Evolutionary conservation across 257 asterid genomes (phyloP).

Genomic region (Fraxinus americana): DNA sequence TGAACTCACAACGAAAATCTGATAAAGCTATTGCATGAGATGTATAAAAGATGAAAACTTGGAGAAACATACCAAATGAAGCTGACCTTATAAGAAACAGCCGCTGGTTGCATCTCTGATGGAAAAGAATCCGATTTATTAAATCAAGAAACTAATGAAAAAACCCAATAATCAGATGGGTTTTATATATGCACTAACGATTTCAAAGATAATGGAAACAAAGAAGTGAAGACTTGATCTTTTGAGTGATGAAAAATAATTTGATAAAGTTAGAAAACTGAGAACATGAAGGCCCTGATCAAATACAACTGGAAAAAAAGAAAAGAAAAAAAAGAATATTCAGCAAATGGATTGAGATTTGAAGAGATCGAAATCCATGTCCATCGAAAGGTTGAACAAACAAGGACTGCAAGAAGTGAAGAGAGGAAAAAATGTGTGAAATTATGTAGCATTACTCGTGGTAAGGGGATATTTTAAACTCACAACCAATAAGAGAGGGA

Average conservation of each 20-base stretch:
- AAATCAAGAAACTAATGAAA: constrained; percentile 27
- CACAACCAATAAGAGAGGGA: not conserved
- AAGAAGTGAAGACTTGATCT: constrained; percentile 26
- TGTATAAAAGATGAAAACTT: constrained; percentile 1
- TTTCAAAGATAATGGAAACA: constrained; percentile 30
- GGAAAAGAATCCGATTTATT: constrained; percentile 21
- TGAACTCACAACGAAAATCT: constrained; percentile 14
- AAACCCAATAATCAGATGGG: constrained; percentile 33
- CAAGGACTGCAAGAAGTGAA: constrained; percentile 32
- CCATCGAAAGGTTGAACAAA: constrained; percentile 29
- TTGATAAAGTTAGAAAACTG: constrained; percentile 34
- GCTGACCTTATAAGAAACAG: constrained; percentile 41
- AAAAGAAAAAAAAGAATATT: constrained; percentile 14
- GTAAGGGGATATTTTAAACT: constrained; percentile 31
- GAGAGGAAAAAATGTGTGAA: constrained; percentile 25
- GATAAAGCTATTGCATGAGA: constrained; percentile 11
- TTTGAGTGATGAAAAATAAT: constrained; percentile 21
- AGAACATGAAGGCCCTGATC: constrained; percentile 15
- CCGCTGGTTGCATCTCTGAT: constrained; percentile 44
- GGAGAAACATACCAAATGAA: constrained; percentile 51
- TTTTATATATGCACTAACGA: constrained; percentile 33
- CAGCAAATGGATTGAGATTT: constrained; percentile 40
- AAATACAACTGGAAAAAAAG: constrained; percentile 9
- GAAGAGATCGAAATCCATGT: constrained; percentile 29
- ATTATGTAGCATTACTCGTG: constrained; percentile 24